A percentile compares a stretch with the other conserved stretches of the same genome.
phyloP scores from a whole-genome alignment of 2,329 filamentous ascomycete genomes.

The Capronia epimyces region DNA sequence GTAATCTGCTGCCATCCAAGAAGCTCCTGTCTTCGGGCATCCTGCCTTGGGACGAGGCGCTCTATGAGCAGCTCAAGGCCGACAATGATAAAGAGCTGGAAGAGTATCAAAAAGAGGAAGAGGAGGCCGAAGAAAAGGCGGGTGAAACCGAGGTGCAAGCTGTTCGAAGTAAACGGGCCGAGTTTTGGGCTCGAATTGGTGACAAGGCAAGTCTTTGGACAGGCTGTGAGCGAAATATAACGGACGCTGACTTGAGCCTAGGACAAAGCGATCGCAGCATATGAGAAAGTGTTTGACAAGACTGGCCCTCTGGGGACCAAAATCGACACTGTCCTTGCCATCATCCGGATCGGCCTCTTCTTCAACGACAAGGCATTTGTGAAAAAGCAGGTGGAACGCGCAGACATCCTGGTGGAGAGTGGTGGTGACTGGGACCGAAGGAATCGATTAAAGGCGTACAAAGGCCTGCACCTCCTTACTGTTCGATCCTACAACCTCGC shows the following conservation, averaged over 20 bases:
- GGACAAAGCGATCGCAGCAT: slow-evolving; percentile 90
- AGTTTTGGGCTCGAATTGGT: slow-evolving; percentile 91
- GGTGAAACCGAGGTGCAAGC: slow-evolving; percentile 93
- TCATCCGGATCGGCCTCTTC: slow-evolving; percentile 92
- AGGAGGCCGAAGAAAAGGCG: slow-evolving; percentile 91
- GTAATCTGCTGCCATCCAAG: slow-evolving; percentile 66
- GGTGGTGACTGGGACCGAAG: slow-evolving; percentile 98
- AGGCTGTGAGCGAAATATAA: neutral
- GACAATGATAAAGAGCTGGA: slow-evolving; percentile 76
- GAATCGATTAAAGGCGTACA: slow-evolving; percentile 97
- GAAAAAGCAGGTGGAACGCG: slow-evolving; percentile 89
- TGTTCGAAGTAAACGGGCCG: slow-evolving; percentile 86
- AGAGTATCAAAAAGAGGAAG: slow-evolving; percentile 75
- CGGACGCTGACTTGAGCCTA: slow-evolving; percentile 36
- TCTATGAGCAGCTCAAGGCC: slow-evolving; percentile 71
- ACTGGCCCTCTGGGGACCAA: slow-evolving; percentile 95
- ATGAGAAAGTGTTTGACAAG: slow-evolving; percentile 92
- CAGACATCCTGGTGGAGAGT: slow-evolving; percentile 82
- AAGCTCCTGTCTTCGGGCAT: slow-evolving; percentile 59
- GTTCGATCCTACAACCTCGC: slow-evolving; percentile 84
- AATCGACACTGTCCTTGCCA: slow-evolving; percentile 93
- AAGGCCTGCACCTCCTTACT: slow-evolving; percentile 87
- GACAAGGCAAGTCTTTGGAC: slow-evolving; percentile 67
- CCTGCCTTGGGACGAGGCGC: slow-evolving; percentile 82
- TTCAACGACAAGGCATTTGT: slow-evolving; percentile 89